Conservation (phyloP, 148 eudicot species). For the Chenopodium formosanum region DNA sequence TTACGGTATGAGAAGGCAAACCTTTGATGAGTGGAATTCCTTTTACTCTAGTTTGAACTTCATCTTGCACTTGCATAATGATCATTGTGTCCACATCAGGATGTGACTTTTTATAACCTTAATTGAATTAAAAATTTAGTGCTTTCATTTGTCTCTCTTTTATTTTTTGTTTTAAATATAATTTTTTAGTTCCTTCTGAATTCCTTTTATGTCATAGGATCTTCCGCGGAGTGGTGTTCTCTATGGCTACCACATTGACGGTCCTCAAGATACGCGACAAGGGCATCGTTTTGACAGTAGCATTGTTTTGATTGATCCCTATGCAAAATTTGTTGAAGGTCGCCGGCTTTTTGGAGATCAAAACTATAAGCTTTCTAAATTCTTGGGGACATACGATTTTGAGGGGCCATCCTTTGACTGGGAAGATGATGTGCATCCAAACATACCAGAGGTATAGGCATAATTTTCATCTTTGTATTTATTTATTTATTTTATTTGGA, state of each 20-base stretch:
- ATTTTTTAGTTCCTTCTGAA: slow-evolving; percentile 4
- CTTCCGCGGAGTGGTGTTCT: slow-evolving; percentile 64
- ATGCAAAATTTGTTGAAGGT: slow-evolving; percentile 87
- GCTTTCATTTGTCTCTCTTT: not conserved
- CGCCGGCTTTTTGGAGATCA: slow-evolving; percentile 85
- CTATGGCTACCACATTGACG: slow-evolving; percentile 86
- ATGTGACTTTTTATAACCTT: not conserved
- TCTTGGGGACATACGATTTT: slow-evolving; percentile 83
- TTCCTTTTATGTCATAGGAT: slow-evolving; percentile 45
- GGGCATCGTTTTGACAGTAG: slow-evolving; percentile 90
- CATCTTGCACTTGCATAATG: slow-evolving; percentile 6
- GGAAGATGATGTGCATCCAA: slow-evolving; percentile 73
- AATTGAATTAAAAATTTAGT: not conserved
- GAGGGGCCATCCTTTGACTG: slow-evolving; percentile 73
- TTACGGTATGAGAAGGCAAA: not conserved
- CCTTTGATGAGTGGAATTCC: not conserved
- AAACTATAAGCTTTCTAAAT: slow-evolving; percentile 51
- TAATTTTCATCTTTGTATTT: not conserved
- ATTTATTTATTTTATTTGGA: not conserved
- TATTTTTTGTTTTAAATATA: too few species aligned
- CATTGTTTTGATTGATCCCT: slow-evolving; percentile 75
- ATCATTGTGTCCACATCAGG: not conserved
- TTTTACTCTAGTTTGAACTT: slow-evolving; percentile 14
- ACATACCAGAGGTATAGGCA: slow-evolving; percentile 74
- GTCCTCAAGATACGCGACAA: slow-evolving; percentile 79